These are phyloP conservation scores for Apiotrichum sp. DNA, from an alignment of 1,284 basidiomycete genomes.

Conservation along the genomic window DNA sequence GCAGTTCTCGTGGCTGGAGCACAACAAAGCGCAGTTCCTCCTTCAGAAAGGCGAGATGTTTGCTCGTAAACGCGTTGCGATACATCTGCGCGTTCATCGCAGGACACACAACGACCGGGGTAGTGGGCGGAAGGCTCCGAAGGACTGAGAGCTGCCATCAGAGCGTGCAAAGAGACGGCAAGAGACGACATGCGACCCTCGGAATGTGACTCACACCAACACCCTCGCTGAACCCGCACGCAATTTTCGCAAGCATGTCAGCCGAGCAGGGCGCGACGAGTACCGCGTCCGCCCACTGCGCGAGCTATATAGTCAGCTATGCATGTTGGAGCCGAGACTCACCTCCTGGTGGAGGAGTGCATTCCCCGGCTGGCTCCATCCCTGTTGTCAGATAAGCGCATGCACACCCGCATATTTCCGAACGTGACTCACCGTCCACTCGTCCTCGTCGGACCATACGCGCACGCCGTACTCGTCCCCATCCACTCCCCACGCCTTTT, in stretches of 20 bases:
- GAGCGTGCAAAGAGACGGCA: not conserved
- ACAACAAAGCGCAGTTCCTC: slow-evolving; percentile 76
- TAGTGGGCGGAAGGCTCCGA: slow-evolving; percentile 72
- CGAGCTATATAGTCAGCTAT: slow-evolving; percentile 42
- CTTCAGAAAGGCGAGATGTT: slow-evolving; percentile 65
- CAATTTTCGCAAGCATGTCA: slow-evolving; percentile 88
- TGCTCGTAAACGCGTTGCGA: slow-evolving; percentile 77
- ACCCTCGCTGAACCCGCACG: slow-evolving; percentile 81
- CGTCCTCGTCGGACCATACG: slow-evolving; percentile 86
- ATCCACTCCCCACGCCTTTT: no score
- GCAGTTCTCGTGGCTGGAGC: slow-evolving; percentile 58
- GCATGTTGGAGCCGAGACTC: slow-evolving; percentile 30
- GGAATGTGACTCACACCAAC: slow-evolving; percentile 59
- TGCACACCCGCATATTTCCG: no score
- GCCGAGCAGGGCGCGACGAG: slow-evolving; percentile 91
- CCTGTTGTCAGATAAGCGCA: no score
- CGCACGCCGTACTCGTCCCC: slow-evolving; percentile 49
- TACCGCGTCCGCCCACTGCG: slow-evolving; percentile 92
- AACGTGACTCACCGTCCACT: slow-evolving; percentile 40
- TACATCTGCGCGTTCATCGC: slow-evolving; percentile 99
- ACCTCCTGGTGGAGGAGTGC: slow-evolving; percentile 89
- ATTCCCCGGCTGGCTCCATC: slow-evolving; percentile 46
- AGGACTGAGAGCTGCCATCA: slow-evolving; percentile 70
- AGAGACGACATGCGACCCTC: not conserved
- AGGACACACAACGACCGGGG: slow-evolving; percentile 81